A percentile compares a stretch with the other conserved stretches of the same genome.
Evolutionary conservation across 2,329 filamentous ascomycete species (phyloP).

Genomic region (Pseudocercospora cruenta): DNA sequence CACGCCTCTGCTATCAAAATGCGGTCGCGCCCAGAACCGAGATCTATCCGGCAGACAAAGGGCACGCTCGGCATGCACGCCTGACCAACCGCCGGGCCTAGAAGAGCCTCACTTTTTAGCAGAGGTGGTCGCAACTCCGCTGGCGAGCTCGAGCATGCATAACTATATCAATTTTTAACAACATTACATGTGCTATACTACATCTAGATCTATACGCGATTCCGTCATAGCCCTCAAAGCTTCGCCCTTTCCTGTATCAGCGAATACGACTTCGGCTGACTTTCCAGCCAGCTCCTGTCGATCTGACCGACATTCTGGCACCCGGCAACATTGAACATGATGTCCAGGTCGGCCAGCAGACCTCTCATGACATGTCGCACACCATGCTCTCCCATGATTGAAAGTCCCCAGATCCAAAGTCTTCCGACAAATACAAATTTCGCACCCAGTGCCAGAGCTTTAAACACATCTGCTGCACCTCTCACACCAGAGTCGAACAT

Average conservation of each 20-base stretch:
- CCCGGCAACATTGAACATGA: constrained; percentile 63
- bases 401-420: constrained; percentile 63
- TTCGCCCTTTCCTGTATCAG: constrained; percentile 34
- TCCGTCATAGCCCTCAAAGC: constrained; percentile 12
- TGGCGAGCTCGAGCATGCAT: too few species aligned
- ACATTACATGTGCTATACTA: background rate
- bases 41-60: background rate
- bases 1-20: background rate
- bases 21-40: background rate
- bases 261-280: constrained; percentile 29
- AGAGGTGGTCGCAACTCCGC: too few species aligned
- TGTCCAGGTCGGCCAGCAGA: constrained; percentile 65
- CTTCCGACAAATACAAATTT: constrained; percentile 66
- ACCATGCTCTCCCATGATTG: constrained; percentile 63
- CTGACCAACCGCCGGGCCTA: background rate
- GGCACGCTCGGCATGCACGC: background rate
- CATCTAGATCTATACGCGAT: background rate
- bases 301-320: constrained; percentile 36
- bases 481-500: constrained; percentile 66
- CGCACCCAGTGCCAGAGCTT: constrained; percentile 64
- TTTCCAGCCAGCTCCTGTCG: constrained; percentile 29
- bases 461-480: constrained; percentile 61
- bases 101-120: background rate
- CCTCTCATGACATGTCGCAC: constrained; percentile 65
- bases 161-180: too few species aligned